Evolutionary conservation across 2,329 filamentous ascomycete species (phyloP), one percentile per base, ranked within the genome.

Genomic region (Lasiodiplodia sp.): DNA sequence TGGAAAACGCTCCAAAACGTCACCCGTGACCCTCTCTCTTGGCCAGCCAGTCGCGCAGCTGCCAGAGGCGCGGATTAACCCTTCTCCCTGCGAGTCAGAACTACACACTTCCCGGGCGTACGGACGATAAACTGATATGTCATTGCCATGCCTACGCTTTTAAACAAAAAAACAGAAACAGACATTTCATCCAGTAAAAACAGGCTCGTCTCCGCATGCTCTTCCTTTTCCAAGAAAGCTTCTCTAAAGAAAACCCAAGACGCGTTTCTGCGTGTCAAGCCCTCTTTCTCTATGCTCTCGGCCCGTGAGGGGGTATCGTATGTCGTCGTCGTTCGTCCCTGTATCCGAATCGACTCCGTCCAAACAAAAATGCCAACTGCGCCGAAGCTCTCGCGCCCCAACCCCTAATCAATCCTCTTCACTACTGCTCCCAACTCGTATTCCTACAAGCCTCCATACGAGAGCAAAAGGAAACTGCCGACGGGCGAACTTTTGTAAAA

Each of bases 211-310:
- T 51, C 60, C 47, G 60, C 60, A 64, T 64, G 60, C 44, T 52
- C 47, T 64, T 64, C 60, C 60, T 52, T 52, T 64, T 52, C 60
- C 60, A 64, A 64, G 47, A 64, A 63, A 64, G 47, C 47, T 64
- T 10, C 28, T 34, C 23, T 31, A 38, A 64, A 64, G 47, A 64
- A 40, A 64, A 64, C 60, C 47, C 28, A 52, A 52, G 11, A 37
- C 60, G 60, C 60, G 60, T 64, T 64, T 64, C 60, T 64, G 60
- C 60, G 60, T 64, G 47, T 64, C 60, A 52, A 64, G 60, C n/a
- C 60, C 44, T 64, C 60, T 52, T 63, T 37, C 21, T 52, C 60
- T 49, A 64, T 64, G 60, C 60, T 64, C 60, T 52, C 60, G 23
- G 60, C 60, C 60, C 60, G 47, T 38, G 47, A 64, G 28, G 47